Conservation (phyloP, 2,329 filamentous ascomycete genomes). For the Exserohilum rostratum region DNA sequence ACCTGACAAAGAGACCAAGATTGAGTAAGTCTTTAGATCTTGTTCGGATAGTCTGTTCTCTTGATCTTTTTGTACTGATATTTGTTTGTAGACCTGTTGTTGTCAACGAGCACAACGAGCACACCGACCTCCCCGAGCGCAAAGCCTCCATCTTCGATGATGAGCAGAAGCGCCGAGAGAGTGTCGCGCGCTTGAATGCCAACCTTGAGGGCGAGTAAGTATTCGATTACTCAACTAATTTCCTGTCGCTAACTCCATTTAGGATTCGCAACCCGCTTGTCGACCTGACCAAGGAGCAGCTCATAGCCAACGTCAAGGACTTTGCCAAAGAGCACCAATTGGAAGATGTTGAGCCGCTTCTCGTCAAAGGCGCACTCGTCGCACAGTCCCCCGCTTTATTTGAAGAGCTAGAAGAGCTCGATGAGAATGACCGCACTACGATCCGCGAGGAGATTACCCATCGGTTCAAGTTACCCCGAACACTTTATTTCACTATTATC, state of each 20-base stretch:
- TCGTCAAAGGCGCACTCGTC: conserved; percentile 66
- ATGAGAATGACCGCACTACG: conserved; percentile 64
- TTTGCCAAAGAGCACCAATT: conserved; percentile 68
- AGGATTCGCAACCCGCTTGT: conserved; percentile 64
- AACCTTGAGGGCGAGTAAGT: conserved; percentile 44
- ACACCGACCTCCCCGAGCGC: conserved; percentile 22
- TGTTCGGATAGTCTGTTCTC: not conserved
- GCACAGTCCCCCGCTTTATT: conserved; percentile 71
- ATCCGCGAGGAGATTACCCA: conserved; percentile 67
- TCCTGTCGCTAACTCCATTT: conserved; percentile 7
- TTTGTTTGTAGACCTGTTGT: conserved; percentile 17
- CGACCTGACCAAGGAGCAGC: conserved; percentile 58
- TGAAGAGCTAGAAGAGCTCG: conserved; percentile 67
- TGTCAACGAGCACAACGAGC: conserved; percentile 17
- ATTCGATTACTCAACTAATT: conserved; percentile 6
- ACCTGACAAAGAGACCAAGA: conserved; percentile 25
- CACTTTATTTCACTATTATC: conserved; percentile 69
- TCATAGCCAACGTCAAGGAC: conserved; percentile 63
- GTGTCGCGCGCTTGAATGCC: conserved; percentile 32
- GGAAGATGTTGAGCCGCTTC: conserved; percentile 60
- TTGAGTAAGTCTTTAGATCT: conserved; percentile 17
- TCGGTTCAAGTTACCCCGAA: conserved; percentile 64
- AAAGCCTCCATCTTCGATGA: conserved; percentile 31
- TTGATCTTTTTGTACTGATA: conserved; percentile 6
- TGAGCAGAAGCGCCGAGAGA: conserved; percentile 32